Evolutionary conservation across 2,329 filamentous ascomycete genomes (phyloP), one percentile per base, ranked within the genome.

Genomic region (Bipolaris gigantea): DNA sequence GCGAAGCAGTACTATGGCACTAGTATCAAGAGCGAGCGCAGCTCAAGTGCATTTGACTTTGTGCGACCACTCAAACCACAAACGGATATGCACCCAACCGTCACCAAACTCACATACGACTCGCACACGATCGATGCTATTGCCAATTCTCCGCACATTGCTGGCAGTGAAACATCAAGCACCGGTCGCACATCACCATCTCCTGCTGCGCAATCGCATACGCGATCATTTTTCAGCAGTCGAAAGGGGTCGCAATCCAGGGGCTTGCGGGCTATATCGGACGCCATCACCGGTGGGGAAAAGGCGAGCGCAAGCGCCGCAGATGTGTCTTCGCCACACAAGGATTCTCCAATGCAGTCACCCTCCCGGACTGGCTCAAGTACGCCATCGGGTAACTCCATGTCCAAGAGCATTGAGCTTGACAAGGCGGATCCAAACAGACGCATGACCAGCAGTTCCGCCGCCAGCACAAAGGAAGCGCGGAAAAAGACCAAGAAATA

Each of bases 261-360:
- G 86, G 90, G 91, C n/a, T 81, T 96, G 52, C 83, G 93, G 59
- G 88, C 91, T 13, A 90, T 92, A 49, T 97, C 93, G 4, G 93
- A 97, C 69, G 80, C 83, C 18, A 80, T 84, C 16, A 83, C 81
- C 2, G 80, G 80, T 25, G 77, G 69, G 39, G 82, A 84, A 55
- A 85, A 81, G 69, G 75, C 78, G n/a, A 61, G 70, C 18, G 75
- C 77, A 18, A 75, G 69, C 25, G 75, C 79, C 11, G 75, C 75
- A 18, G 68, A 72, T 35, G 57, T 69, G 10, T 54, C 73, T 2
- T 80, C 79, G 16, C 76, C 79, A 7, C 70, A 76, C 36, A 83
- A 80, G 54, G 83, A 85, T 50, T 80, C 77, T 5, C 77, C 81
- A 8, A 57, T 80, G 44, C 79, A 81, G 19, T 91, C 89, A 4